Base-by-base conservation (phyloP, 352 stramenopile genomes). In the Globisporangium spiculum region DNA sequence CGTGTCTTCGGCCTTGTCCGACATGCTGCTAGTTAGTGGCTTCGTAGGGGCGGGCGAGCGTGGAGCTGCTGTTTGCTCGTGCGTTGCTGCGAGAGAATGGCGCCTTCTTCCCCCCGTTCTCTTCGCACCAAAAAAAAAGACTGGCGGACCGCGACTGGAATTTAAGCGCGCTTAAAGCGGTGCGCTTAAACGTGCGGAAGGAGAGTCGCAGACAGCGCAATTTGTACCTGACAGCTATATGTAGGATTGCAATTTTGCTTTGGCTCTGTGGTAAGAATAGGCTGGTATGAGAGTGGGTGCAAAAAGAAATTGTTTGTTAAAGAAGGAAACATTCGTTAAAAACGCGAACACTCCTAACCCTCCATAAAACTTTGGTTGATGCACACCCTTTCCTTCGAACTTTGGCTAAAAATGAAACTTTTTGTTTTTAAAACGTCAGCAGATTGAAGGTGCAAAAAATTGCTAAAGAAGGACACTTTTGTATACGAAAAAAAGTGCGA, bases 1-100 rank as follows among this genome's bases (percentile, higher is more conserved):
- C 74, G 89, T 83, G 55, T 91, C 81, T 72, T 90, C 89, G 73
- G 84, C 88, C 76, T 92, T 84, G 63, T 83, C 79, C 41, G 82
- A 74, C 24, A 82, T 80, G 78, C 83, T 86, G 65, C 67, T 83
- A 27, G 48, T 71, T 66, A 14, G 32, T 38, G 8, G 22, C 2
- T 38, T 20, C 14, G 30, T 48, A 7, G 54, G 22, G 54, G 54
- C 30, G n/a, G 22, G 53, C 20, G 22, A 12, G 54, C 10, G 59
- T 22, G 12, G 36, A 22, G 32, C 32, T 30, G 30, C 18, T 60
- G 55, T n/a, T 50, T 44, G 30, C 56, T 48, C 32, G 30, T 46
- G 55, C 30, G 55, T 56, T 57, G 60, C 56, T 61, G 56, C 56
- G 56, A 30, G 56, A 62, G 56, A 62, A 62, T 62, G 60, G 38